Evolutionary conservation across 306 rosid genomes (phyloP), one percentile per base, ranked within the genome.

Genomic region (Dicorynia guianensis): DNA sequence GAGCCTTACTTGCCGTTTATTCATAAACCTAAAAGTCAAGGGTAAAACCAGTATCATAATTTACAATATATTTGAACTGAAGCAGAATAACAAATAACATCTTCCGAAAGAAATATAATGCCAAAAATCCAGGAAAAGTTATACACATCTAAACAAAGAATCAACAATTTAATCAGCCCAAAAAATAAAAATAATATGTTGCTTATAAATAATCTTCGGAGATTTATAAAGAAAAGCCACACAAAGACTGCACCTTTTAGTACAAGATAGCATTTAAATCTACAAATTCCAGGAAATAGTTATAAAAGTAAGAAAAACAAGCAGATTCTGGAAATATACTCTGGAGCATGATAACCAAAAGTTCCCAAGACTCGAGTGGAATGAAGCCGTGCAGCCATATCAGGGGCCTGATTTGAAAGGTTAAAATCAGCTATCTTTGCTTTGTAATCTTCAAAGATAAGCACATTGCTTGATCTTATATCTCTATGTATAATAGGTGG

Each of bases 311-410:
- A 56, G 4, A 49, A 69, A 53, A 15, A 50, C 48, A 53, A 11
- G 62, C 63, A 64, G 64, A 39, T 44, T 61, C 40, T 6, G 50
- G 65, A 69, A 72, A 80, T 72, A 76, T 87, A 89, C 94, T 89
- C 91, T 59, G 91, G 94, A 72, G 94, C 94, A 83, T 89, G 94
- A 77, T 89, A 89, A 35, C 94, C 94, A 75, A 89, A 89, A 42
- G 94, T 89, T 79, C 94, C 94, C 78, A 89, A 77, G 7, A 89
- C 94, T 63, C 90, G 82, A 46, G 94, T 89, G 60, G 94, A 89
- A 79, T 89, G 94, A 77, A 89, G 94, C 19, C 94, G 91, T 33
- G 91, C 94, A 81, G 94, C 94, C 89, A 85, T 89, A 85, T 89
- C 94, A 57, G 91, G 91, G 61, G 94, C 87, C 85, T 89, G 94